These are phyloP conservation scores for Geum urbanum DNA, from an alignment of 306 rosid species.

Conservation along the genomic window DNA sequence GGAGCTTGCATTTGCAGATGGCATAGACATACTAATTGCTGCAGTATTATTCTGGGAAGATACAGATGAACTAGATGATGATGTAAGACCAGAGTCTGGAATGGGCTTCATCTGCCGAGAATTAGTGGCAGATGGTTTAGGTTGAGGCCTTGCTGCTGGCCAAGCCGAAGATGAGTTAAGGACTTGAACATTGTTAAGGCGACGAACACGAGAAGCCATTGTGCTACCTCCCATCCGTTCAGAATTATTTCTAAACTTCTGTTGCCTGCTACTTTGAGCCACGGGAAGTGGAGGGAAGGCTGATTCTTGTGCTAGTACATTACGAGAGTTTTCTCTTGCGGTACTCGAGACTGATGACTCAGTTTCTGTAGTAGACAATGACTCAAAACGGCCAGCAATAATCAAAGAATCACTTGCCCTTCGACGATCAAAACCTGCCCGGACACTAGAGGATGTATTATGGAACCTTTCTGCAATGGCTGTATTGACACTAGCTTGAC, in stretches of 20 bases:
- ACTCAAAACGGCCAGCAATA: conserved; percentile 54
- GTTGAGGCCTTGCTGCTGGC: conserved; percentile 61
- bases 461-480: conserved; percentile 41
- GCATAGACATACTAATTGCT: neutral
- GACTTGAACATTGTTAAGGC: conserved; percentile 47
- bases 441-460: conserved; percentile 40
- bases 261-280: conserved; percentile 48
- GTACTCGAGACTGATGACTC: conserved; percentile 70
- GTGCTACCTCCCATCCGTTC: conserved; percentile 46
- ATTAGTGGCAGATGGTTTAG: conserved; percentile 37
- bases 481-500: conserved; percentile 75
- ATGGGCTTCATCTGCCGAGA: conserved; percentile 11
- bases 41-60: conserved; percentile 4
- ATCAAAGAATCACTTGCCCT: conserved; percentile 42
- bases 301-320: conserved; percentile 51
- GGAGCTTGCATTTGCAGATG: neutral
- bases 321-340: conserved; percentile 52
- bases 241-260: conserved; percentile 42
- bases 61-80: conserved; percentile 19
- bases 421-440: conserved; percentile 37
- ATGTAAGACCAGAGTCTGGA: neutral
- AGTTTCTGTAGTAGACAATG: conserved; percentile 44
- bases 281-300: conserved; percentile 80
- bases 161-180: conserved; percentile 61
- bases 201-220: conserved; percentile 84